These are phyloP conservation scores for Cafeteria roenbergensis DNA, from an alignment of 108 stramenopile genomes.

Conservation along the genomic window DNA sequence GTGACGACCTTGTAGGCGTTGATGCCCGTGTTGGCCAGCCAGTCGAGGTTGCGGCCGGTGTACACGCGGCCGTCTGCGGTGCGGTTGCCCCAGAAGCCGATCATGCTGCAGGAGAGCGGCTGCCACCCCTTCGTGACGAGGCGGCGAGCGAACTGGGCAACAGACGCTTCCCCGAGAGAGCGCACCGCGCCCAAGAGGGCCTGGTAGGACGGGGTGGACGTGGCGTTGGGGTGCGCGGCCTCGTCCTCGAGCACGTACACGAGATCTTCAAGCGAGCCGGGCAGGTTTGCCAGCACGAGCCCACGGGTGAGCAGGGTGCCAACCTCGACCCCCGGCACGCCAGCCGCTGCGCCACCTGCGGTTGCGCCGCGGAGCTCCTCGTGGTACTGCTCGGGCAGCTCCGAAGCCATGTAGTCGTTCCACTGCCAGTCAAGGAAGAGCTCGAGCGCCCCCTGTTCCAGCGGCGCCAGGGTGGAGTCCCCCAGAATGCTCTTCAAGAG, in stretches of 20 bases:
- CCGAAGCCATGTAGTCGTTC: conserved; percentile 11
- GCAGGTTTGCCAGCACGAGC: conserved; percentile 16
- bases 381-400: conserved; percentile 1
- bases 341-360: background rate
- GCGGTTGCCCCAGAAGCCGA: conserved; percentile 16
- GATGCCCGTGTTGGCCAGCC: conserved; percentile 11
- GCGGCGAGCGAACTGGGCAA: background rate
- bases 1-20: conserved; percentile 10
- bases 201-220: background rate
- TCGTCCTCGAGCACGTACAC: conserved; percentile 10
- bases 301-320: background rate
- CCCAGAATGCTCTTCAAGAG: too few species aligned
- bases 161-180: background rate
- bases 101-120: conserved; percentile 9
- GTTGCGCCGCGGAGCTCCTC: conserved; percentile 19
- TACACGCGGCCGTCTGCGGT: conserved; percentile 7
- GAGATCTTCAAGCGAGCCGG: conserved; percentile 8
- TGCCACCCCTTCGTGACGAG: background rate
- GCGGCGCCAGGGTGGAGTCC: too few species aligned
- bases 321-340: background rate
- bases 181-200: background rate
- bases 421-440: conserved; percentile 19
- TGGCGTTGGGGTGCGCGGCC: background rate
- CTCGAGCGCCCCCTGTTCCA: background rate
- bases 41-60: conserved; percentile 21